Percentiles rank a stretch among this genome's conserved stretches.
Evolutionary conservation across 306 rosid genomes (phyloP).

Genomic region (Casuarina equisetifolia): DNA sequence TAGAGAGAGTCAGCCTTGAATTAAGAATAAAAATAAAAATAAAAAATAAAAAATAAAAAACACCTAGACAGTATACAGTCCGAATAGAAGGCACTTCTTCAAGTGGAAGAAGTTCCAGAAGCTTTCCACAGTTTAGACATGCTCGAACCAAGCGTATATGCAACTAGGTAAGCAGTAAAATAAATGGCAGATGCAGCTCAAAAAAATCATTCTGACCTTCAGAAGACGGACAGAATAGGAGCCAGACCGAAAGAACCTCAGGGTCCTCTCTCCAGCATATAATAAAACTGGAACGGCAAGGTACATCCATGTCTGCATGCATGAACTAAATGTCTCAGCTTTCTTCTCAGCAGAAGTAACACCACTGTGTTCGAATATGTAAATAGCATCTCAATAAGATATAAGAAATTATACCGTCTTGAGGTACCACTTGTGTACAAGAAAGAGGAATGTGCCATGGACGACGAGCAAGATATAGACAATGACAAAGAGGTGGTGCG

Average conservation of each 20-base stretch:
- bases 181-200: background rate
- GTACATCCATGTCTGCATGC: slow-evolving; percentile 92
- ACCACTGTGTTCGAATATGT: slow-evolving; percentile 1
- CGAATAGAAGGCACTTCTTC: background rate
- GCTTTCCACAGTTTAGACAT: background rate
- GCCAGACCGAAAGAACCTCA: slow-evolving; percentile 91
- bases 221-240: slow-evolving; percentile 70
- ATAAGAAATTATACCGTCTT: slow-evolving; percentile 58
- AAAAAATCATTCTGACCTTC: slow-evolving; percentile 52
- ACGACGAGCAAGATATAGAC: slow-evolving; percentile 78
- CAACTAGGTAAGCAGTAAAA: background rate
- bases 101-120: background rate
- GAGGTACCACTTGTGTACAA: slow-evolving; percentile 69
- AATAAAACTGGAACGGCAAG: slow-evolving; percentile 80
- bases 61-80: background rate
- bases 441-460: slow-evolving; percentile 74
- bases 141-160: background rate
- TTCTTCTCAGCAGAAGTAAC: background rate
- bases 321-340: slow-evolving; percentile 29
- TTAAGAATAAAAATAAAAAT: background rate
- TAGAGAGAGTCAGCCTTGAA: background rate
- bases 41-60: background rate
- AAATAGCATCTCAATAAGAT: slow-evolving; percentile 9
- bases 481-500: slow-evolving; percentile 93
- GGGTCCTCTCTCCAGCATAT: slow-evolving; percentile 88